These are phyloP conservation scores for Sphenostylis stenocarpa DNA, from an alignment of 306 rosid genomes.

Conservation along the genomic window DNA sequence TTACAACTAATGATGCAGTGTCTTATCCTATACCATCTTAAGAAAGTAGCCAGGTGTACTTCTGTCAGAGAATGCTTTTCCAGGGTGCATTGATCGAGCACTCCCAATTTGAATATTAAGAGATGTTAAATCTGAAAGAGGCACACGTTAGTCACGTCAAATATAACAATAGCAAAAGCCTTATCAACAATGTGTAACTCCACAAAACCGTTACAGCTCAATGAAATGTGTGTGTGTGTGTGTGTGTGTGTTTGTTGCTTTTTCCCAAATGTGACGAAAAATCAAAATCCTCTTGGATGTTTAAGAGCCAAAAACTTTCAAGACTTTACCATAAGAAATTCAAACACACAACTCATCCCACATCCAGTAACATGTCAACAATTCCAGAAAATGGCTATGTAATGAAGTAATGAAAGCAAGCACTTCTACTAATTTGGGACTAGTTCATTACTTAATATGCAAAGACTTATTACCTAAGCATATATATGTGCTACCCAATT, in stretches of 20 bases:
- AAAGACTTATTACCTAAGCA: not conserved
- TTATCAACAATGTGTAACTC: not conserved
- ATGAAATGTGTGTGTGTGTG: not conserved
- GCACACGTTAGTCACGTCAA: conserved; percentile 27
- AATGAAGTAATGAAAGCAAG: conserved; percentile 1
- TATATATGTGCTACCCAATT: not conserved
- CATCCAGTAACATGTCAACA: not conserved
- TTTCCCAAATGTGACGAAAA: conserved; percentile 9
- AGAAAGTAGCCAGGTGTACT: conserved; percentile 72
- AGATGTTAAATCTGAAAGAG: conserved; percentile 54
- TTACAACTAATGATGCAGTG: not conserved
- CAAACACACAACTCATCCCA: not conserved
- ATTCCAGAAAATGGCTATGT: not conserved
- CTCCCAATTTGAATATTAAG: conserved; percentile 62
- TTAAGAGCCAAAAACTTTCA: conserved; percentile 8
- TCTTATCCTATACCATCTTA: conserved; percentile 64
- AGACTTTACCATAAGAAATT: conserved; percentile 5
- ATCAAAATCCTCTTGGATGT: conserved; percentile 17
- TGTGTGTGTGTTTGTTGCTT: not conserved
- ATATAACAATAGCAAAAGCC: not conserved
- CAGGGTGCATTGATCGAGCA: conserved; percentile 72
- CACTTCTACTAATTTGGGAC: not conserved
- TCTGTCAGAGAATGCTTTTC: conserved; percentile 55
- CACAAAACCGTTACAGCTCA: conserved; percentile 19
- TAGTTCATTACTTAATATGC: conserved; percentile 3